Conservation (phyloP, 495 filamentous ascomycete genomes). For the Extremus antarcticus region DNA sequence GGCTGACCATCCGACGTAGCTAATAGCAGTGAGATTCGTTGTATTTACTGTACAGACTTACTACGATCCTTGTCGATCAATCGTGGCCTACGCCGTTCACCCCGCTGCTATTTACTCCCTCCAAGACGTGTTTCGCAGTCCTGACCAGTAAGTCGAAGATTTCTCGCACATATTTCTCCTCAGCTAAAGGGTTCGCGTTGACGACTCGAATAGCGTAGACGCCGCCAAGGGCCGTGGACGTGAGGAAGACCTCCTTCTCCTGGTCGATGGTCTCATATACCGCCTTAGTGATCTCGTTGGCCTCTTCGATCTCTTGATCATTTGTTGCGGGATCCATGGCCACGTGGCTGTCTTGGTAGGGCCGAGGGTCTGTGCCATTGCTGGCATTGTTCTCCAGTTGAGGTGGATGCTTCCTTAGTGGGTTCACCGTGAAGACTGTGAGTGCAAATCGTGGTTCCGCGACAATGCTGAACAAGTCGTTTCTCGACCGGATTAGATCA, state of each 20-base stretch:
- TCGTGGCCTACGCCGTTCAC: background rate
- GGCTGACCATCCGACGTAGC: too few species aligned
- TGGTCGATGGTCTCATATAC: constrained; percentile 70
- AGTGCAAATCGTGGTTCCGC: constrained; percentile 67
- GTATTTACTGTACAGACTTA: background rate
- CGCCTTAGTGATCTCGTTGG: constrained; percentile 60
- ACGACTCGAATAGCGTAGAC: constrained; percentile 75
- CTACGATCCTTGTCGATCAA: too few species aligned
- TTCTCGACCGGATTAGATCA: constrained; percentile 41
- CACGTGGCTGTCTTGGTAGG: constrained; percentile 12
- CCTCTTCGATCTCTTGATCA: constrained; percentile 37
- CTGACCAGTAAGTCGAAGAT: constrained; percentile 72
- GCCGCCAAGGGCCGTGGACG: constrained; percentile 64
- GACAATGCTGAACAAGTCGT: constrained; percentile 69
- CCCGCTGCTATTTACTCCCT: constrained; percentile 5
- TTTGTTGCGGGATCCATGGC: constrained; percentile 5
- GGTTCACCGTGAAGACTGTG: constrained; percentile 59
- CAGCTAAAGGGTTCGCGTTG: constrained; percentile 53
- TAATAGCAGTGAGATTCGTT: too few species aligned
- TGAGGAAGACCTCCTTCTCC: constrained; percentile 72
- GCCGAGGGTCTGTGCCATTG: constrained; percentile 19
- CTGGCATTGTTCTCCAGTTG: background rate
- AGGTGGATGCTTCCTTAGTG: constrained; percentile 9
- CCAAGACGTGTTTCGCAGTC: constrained; percentile 50
- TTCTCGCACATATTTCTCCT: constrained; percentile 59